phyloP scores from a whole-genome alignment of 768 basidiomycete genomes.

The Strobilomyces echinocephalus region DNA sequence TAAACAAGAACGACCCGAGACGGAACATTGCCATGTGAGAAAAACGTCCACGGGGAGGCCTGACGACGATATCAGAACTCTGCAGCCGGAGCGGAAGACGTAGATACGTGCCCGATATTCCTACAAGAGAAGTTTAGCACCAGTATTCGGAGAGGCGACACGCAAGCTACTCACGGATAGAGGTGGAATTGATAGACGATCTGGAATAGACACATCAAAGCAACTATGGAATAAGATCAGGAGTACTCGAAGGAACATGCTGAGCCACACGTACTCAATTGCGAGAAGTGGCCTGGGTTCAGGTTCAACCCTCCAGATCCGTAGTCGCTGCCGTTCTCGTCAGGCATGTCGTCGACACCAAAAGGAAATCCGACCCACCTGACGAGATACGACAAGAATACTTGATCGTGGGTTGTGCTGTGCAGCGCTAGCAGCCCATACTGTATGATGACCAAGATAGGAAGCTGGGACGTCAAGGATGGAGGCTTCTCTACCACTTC shows the following conservation, averaged over 20 bases:
- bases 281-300: slow-evolving; percentile 87
- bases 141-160: neutral
- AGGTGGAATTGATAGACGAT: slow-evolving; percentile 88
- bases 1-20: slow-evolving; percentile 77
- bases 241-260: neutral
- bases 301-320: slow-evolving; percentile 85
- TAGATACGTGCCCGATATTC: slow-evolving; percentile 54
- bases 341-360: neutral
- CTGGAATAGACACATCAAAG: slow-evolving; percentile 91
- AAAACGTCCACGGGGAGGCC: slow-evolving; percentile 77
- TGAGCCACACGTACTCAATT: slow-evolving; percentile 59
- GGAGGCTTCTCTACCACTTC: slow-evolving; percentile 50
- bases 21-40: slow-evolving; percentile 89
- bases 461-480: slow-evolving; percentile 69
- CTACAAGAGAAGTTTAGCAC: slow-evolving; percentile 28
- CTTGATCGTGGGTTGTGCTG: slow-evolving; percentile 83
- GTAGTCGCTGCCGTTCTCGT: slow-evolving; percentile 53
- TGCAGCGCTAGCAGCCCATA: slow-evolving; percentile 88
- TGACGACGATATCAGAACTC: slow-evolving; percentile 27
- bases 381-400: slow-evolving; percentile 89
- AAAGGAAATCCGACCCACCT: slow-evolving; percentile 16
- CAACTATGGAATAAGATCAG: slow-evolving; percentile 47
- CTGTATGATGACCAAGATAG: slow-evolving; percentile 81
- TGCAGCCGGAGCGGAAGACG: neutral
- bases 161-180: slow-evolving; percentile 62